Base-by-base conservation (phyloP, 139 green algal genomes). In the Chlorella sorokiniana region DNA sequence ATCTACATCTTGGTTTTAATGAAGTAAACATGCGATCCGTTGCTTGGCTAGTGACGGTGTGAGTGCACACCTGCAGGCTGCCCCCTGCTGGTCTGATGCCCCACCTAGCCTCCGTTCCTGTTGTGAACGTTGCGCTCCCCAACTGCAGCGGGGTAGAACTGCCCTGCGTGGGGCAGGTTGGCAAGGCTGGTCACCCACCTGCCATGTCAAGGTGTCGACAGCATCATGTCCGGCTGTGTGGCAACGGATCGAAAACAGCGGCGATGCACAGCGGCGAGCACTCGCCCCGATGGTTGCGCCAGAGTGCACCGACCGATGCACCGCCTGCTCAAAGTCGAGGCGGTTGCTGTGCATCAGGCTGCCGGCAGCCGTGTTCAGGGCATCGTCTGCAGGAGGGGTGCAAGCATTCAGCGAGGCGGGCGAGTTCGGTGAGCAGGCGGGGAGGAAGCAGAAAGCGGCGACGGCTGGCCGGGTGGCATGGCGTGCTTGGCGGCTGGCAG, bases 321-420 rank as follows among this genome's bases (percentile, higher is more conserved):
- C 77, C 9, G 44, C 42, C 3, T 41, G 38, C 77, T 83, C 48
- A 41, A 83, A 83, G 0, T 16, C 65, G 0, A 37, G 20, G 6
- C 44, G 78, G 37, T 77, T 69, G 14, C 33, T 42, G 48, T 76
- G 63, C 48, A 83, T 33, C 37, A 83, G 56, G 40, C 48, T 42
- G 65, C 75, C 75, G 3, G 75, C 73, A 2, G 54, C 73, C 0
- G 37, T 38, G 38, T 79, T 79, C 9, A 79, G 27, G 1, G 73
- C 35, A 18, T 79, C 73, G 11, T 78, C 71, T 69, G 73, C 54
- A 69, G 8, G 23, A 23, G 70, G 45, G 5, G 48, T 22, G 33
- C 2, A 63, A 23, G 42, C 42, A 77, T 27, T 42, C 42, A 63
- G 42, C 4, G 11, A 72, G 65, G 14, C 35, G 14, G 42, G 42